A percentile compares a stretch with the other conserved stretches of the same genome.
These are phyloP conservation scores for Annona squamosa DNA, from an alignment of 164 flowering plant genomes.

Conservation along the genomic window DNA sequence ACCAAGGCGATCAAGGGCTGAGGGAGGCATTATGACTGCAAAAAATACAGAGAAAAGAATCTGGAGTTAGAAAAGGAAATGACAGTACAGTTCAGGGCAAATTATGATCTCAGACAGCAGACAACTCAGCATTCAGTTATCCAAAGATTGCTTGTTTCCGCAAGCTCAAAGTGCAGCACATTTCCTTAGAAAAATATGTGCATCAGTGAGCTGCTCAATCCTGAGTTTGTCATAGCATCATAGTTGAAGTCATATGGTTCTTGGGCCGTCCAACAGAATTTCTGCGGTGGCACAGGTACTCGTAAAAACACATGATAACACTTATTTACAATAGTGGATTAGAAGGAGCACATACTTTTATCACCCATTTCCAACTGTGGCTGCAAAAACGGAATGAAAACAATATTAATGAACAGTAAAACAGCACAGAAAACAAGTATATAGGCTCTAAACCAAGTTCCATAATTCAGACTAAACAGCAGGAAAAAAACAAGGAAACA, in stretches of 20 bases:
- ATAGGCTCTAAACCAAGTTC: too few species aligned
- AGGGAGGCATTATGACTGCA: constrained; percentile 77
- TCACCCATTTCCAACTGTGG: constrained; percentile 75
- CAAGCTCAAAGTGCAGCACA: neutral
- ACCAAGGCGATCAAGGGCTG: constrained; percentile 75
- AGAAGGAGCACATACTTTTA: constrained; percentile 45
- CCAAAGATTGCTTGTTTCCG: neutral
- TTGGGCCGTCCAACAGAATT: neutral
- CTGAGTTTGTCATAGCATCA: neutral
- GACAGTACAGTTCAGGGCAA: neutral
- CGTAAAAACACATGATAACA: neutral
- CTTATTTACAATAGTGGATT: neutral
- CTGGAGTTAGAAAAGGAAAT: neutral
- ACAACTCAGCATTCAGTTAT: neutral
- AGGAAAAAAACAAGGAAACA: neutral
- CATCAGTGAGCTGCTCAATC: neutral
- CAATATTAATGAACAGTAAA: neutral
- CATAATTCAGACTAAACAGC: too few species aligned
- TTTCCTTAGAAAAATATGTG: neutral
- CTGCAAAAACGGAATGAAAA: constrained; percentile 27
- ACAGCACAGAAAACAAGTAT: neutral
- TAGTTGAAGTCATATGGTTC: neutral
- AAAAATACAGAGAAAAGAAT: constrained; percentile 5
- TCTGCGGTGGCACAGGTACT: neutral
- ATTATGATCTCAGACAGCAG: neutral